Percentiles rank a stretch among this genome's conserved stretches.
phyloP scores from a whole-genome alignment of 805 yeast species.

The Kuraishia molischiana region DNA sequence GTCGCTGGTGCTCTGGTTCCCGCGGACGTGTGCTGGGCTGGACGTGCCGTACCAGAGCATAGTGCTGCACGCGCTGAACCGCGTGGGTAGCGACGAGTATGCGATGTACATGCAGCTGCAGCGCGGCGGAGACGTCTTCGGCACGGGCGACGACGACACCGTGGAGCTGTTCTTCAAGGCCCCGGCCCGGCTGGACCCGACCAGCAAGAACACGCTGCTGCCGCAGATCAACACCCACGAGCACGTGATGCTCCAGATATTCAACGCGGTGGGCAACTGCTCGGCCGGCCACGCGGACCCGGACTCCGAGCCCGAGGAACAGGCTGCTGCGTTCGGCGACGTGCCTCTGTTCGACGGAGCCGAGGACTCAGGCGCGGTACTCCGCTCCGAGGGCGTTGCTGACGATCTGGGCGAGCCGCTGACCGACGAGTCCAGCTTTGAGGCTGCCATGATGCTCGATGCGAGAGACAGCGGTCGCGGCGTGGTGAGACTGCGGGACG shows the following conservation, averaged over 20 bases:
- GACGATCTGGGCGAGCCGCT: background rate
- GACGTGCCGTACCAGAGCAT: constrained; percentile 7
- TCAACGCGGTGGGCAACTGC: background rate
- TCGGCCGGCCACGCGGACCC: background rate
- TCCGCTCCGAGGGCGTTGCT: background rate
- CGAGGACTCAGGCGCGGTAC: background rate
- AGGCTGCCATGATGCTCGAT: background rate
- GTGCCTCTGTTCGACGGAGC: background rate
- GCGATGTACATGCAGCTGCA: constrained; percentile 8
- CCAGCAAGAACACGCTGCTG: background rate
- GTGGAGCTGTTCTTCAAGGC: background rate
- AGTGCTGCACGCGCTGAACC: constrained; percentile 8
- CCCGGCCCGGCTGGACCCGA: background rate
- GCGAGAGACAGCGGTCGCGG: background rate
- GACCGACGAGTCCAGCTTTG: background rate
- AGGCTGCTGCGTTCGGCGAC: background rate
- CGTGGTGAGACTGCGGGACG: background rate
- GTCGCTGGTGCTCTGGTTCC: constrained; percentile 8
- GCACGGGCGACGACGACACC: background rate
- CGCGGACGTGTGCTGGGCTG: constrained; percentile 3
- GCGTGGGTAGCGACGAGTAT: background rate
- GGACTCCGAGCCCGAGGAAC: background rate
- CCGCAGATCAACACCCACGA: background rate
- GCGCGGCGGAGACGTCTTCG: background rate
- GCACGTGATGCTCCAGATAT: background rate